Percentiles rank a stretch among this genome's conserved stretches.
Conservation (phyloP, 1,139 yeast species). For the Geotrichum siamense region DNA sequence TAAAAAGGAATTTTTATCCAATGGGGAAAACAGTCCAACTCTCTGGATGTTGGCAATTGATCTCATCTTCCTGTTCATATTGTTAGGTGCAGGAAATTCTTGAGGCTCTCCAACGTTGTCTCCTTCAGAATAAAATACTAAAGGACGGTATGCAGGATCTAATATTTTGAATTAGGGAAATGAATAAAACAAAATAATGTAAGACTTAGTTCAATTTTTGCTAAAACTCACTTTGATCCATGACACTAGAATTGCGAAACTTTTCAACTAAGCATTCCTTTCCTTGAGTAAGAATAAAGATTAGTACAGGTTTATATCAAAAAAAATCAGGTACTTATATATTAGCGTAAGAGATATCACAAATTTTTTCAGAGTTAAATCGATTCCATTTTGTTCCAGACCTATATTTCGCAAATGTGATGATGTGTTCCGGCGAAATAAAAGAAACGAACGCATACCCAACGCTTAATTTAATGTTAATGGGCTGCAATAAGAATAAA, state of each 20-base stretch:
- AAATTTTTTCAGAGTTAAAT: conserved; percentile 44
- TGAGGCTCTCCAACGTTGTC: conserved; percentile 36
- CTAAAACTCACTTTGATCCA: conserved; percentile 36
- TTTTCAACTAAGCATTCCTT: conserved; percentile 40
- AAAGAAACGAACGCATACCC: conserved; percentile 50
- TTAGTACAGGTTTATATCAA: too few species aligned
- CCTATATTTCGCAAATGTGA: conserved; percentile 41
- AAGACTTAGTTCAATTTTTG: neutral
- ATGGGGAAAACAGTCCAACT: conserved; percentile 25
- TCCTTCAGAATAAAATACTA: conserved; percentile 38
- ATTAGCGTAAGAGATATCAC: conserved; percentile 46
- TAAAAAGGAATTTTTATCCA: conserved; percentile 7
- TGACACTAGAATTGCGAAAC: conserved; percentile 44
- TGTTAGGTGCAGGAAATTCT: conserved; percentile 36
- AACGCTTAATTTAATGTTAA: conserved; percentile 28
- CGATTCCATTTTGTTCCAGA: conserved; percentile 44
- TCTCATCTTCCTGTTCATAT: conserved; percentile 33
- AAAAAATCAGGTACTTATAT: conserved; percentile 28
- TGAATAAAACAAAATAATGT: too few species aligned
- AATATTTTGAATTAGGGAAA: neutral
- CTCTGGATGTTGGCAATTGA: conserved; percentile 34
- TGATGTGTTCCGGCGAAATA: conserved; percentile 39
- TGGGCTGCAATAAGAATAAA: too few species aligned
- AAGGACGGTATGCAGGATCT: conserved; percentile 41
- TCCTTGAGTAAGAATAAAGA: conserved; percentile 43